Base-by-base conservation (phyloP, 192 early-diverging fungal species). In the Diversispora eburnea region DNA sequence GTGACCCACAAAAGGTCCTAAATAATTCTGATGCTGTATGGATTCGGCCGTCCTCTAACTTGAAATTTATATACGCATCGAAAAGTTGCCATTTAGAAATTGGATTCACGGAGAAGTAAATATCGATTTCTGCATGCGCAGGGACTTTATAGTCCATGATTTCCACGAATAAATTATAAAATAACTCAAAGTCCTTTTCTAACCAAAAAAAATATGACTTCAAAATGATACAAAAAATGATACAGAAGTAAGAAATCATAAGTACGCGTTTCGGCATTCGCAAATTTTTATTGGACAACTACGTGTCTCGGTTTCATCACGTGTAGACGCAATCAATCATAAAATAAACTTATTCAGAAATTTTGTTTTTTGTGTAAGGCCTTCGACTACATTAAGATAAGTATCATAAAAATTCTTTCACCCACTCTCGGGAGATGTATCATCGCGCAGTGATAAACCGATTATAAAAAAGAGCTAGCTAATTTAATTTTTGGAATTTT, bases 361-460 rank as follows among this genome's bases (percentile, higher is more conserved):
- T 33, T 33, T 33, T 33, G 25, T 33, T 33, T 33, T 33, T 33
- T 33, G 25, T 33, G 25, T 33, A 33, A 33, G 25, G 25, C 25
- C 25, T 33, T 33, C 25, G 49, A 15, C 49, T 15, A 33, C 25
- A 33, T 33, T 33, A 33, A 33, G 25, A 33, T 33, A 33, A 33
- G 25, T 33, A 33, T 33, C 25, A 33, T 33, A 33, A 33, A 33
- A 2, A 33, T 33, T 33, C 25, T 33, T 33, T 33, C 25, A 33
- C 41, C 46, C 46, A 46, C 46, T 49, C 65, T 67, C 65, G 47
- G 65, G 64, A 66, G 64, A 39, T 66, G 45, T 66, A 66, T 67
- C 65, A 67, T 67, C 65, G 10, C 25, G 65, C 65, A 67, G 65
- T 67, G 65, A 67, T 67, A 67, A 66, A 67, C 46, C 65, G 46